Conservation (phyloP, 805 yeast species). For the Candida boleticola region DNA sequence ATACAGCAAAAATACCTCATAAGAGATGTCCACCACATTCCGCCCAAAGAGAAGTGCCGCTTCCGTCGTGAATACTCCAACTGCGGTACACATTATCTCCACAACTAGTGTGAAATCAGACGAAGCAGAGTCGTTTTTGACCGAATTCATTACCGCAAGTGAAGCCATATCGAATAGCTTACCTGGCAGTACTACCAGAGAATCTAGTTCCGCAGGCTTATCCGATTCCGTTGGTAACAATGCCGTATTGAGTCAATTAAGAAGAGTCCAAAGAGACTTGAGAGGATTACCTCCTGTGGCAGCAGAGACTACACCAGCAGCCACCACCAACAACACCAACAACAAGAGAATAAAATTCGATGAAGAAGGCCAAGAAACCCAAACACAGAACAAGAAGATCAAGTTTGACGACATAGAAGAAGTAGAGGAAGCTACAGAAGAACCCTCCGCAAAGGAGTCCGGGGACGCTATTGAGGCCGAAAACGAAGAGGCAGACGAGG, state of each 20-base stretch:
- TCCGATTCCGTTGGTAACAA: slow-evolving; percentile 28
- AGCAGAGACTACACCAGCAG: slow-evolving; percentile 13
- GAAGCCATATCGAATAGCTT: slow-evolving; percentile 32
- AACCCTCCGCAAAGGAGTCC: slow-evolving; percentile 21
- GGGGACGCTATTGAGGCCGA: slow-evolving; percentile 8
- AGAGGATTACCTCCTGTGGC: slow-evolving; percentile 72
- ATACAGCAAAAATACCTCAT: not conserved
- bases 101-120: slow-evolving; percentile 29
- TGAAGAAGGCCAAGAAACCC: slow-evolving; percentile 10
- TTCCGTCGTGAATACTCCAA: slow-evolving; percentile 49
- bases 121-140: slow-evolving; percentile 46
- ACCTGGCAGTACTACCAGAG: slow-evolving; percentile 13
- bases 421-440: slow-evolving; percentile 22
- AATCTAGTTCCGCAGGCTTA: slow-evolving; percentile 19
- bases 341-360: slow-evolving; percentile 17
- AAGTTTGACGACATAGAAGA: slow-evolving; percentile 28
- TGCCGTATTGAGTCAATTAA: slow-evolving; percentile 59
- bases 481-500: slow-evolving; percentile 14
- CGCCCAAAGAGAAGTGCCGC: slow-evolving; percentile 42
- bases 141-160: slow-evolving; percentile 41
- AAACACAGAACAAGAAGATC: slow-evolving; percentile 20
- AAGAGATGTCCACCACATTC: slow-evolving; percentile 25
- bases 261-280: slow-evolving; percentile 72
- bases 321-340: slow-evolving; percentile 16
- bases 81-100: slow-evolving; percentile 32